Evolutionary conservation across 768 basidiomycete genomes (phyloP), one percentile per base, ranked within the genome.

Genomic region (Naematelia aurantialba): DNA sequence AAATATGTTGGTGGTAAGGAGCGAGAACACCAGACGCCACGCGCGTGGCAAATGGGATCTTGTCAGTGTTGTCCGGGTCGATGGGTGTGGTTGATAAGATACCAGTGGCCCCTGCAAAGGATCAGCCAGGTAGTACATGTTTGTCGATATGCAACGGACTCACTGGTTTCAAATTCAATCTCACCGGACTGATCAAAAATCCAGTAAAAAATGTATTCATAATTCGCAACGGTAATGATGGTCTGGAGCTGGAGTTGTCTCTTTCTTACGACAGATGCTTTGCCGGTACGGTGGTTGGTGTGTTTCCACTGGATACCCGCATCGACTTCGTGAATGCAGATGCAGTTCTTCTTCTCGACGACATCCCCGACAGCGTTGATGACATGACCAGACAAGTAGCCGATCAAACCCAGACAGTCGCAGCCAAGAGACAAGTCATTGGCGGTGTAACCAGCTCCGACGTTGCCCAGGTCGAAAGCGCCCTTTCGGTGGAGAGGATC

Each of bases 401-500:
- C 42, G 26, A 67, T 67, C 17, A 30, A 17, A n/a, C 61, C 63
- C 42, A 69, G 57, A 47, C 68, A 72, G 45, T 69, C 68, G 56
- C 70, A 72, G 1, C 70, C 69, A 8, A 70, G 56, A 11, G 27
- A 10, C 1, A 65, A 46, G n/a, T 57, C n/a, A 27, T 73, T 73
- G 25, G 72, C 72, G 12, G 47, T 59, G 12, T 59, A 14, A 4
- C 69, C 69, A 1, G 65, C 65, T 0, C 72, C 72, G 19, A 47
- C 51, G 39, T 69, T 63, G 11, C 66, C 68, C n/a, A 73, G 55
- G 50, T 73, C 71, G 62, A 68, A 73, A 24, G 71, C 71, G 4
- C 54, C 45, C 58, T 73, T 73, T 22, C 71, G 59, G 47, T 68
- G 69, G 2, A 57, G 54, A 1, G 61, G 64, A 1, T 45, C 49